Conservation (phyloP, 2,329 filamentous ascomycete species). For the Fusarium tricinctum region DNA sequence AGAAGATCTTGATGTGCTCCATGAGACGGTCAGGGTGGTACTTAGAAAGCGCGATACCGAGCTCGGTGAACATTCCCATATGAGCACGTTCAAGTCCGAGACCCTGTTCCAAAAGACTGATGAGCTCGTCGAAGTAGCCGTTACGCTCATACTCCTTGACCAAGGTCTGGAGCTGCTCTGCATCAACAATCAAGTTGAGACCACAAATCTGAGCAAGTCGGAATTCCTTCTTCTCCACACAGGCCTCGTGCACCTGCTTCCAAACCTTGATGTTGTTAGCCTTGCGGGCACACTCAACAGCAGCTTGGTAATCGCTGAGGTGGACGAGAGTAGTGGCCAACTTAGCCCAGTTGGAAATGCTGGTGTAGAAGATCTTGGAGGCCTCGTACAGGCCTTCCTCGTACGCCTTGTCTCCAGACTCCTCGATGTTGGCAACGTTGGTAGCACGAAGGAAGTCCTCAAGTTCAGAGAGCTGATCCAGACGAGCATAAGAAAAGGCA, state of each 20-base stretch:
- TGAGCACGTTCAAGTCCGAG: conserved; percentile 92
- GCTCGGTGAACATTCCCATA: conserved; percentile 96
- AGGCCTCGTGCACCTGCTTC: conserved; percentile 98
- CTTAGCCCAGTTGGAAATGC: conserved; percentile 99
- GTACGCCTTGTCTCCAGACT: conserved; percentile 98
- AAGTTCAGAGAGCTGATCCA: conserved; percentile 91
- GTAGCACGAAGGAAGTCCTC: conserved; percentile 95
- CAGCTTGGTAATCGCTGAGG: conserved; percentile 95
- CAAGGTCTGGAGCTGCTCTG: conserved; percentile 91
- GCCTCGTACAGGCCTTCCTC: conserved; percentile 94
- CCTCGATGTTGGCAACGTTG: conserved; percentile 96
- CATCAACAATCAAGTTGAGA: conserved; percentile 97
- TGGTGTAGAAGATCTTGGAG: conserved; percentile 98
- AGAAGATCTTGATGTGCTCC: conserved; percentile 99
- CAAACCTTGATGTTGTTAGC: conserved; percentile 99
- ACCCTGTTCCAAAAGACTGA: conserved; percentile 92
- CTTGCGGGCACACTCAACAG: conserved; percentile 97
- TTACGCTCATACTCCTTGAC: conserved; percentile 97
- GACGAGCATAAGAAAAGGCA: conserved; percentile 92
- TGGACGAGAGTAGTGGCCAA: conserved; percentile 98
- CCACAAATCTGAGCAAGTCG: conserved; percentile 98
- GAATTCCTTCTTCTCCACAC: conserved; percentile 98
- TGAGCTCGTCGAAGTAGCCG: conserved; percentile 98
- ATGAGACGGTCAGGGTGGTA: conserved; percentile 97
- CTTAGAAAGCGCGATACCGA: conserved; percentile 92